Conservation (phyloP, 306 rosid genomes). For the Prunus salicina region DNA sequence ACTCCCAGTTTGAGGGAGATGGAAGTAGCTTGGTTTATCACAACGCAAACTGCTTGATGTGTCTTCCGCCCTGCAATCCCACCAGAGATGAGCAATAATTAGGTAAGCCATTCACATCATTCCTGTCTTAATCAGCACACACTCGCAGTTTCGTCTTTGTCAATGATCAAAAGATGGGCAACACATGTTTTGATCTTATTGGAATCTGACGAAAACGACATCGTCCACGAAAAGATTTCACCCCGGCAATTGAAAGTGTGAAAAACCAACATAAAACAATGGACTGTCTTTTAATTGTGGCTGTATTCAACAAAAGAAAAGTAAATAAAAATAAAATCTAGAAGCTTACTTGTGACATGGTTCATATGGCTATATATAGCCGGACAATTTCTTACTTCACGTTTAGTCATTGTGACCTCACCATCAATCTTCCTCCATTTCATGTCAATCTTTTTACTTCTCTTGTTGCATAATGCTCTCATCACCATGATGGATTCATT, state of each 20-base stretch:
- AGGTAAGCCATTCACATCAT: constrained; percentile 19
- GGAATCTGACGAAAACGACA: not conserved
- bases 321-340: not conserved
- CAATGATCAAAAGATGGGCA: not conserved
- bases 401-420: constrained; percentile 27
- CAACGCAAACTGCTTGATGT: no score
- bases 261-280: no score
- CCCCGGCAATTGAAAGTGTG: no score
- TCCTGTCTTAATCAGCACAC: not conserved
- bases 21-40: no score
- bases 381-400: constrained; percentile 15
- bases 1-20: no score
- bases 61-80: not conserved
- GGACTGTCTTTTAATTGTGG: no score
- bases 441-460: not conserved
- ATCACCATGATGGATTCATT: not conserved
- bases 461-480: not conserved
- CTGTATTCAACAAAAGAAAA: no score
- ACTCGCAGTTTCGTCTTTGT: not conserved
- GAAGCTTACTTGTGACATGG: not conserved
- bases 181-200: not conserved
- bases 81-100: not conserved
- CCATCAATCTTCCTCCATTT: not conserved
- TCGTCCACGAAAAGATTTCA: not conserved
- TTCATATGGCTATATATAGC: not conserved